Conservation (phyloP, 2,329 filamentous ascomycete species). For the Clarireedia hainanense region DNA sequence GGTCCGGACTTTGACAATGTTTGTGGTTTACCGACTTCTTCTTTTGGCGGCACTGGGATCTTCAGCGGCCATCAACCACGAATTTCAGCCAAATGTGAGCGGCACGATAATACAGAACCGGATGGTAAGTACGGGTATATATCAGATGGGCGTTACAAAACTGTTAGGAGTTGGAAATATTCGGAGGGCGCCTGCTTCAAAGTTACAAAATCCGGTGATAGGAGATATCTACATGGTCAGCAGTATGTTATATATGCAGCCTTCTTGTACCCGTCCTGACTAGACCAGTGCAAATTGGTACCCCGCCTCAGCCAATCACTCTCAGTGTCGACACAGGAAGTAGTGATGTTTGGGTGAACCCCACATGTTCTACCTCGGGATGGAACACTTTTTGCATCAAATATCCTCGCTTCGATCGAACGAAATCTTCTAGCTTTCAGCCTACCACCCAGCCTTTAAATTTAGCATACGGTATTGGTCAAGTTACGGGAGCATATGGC, state of each 20-base stretch:
- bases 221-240: constrained; percentile 8
- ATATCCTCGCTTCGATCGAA: not conserved
- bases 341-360: constrained; percentile 8
- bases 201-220: constrained; percentile 2
- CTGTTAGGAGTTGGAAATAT: not conserved
- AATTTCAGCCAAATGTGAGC: not conserved
- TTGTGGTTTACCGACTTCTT: not conserved
- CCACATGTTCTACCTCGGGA: constrained; percentile 6
- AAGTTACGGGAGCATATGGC: not conserved
- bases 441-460: not conserved
- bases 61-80: not conserved
- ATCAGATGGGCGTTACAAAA: constrained; percentile 2
- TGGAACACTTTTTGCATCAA: constrained; percentile 1
- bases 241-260: not conserved
- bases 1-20: not conserved
- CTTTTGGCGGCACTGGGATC: not conserved
- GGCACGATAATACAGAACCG: not conserved
- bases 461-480: constrained; percentile 1
- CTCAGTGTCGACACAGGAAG: constrained; percentile 4
- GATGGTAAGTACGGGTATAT: not conserved
- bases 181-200: not conserved
- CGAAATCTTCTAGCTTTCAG: not conserved
- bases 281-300: constrained; percentile 5
- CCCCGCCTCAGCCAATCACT: not conserved
- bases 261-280: not conserved